These are phyloP conservation scores for Pseudogymnoascus sp. DNA, from an alignment of 2,329 filamentous ascomycete genomes.

Conservation along the genomic window DNA sequence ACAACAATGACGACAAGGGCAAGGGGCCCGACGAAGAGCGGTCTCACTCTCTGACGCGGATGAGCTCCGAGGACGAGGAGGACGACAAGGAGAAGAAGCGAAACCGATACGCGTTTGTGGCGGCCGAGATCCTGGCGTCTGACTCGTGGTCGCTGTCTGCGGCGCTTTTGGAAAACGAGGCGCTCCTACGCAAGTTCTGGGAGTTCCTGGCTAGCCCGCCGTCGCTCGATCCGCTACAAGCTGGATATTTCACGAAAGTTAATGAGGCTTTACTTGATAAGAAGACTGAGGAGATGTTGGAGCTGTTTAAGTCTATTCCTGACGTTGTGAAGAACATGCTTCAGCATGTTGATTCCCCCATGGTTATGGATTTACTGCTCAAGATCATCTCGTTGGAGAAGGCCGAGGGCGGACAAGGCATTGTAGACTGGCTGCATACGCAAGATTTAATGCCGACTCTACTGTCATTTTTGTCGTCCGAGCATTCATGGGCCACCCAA, in stretches of 20 bases:
- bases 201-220: constrained; percentile 75
- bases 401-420: constrained; percentile 79
- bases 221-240: constrained; percentile 84
- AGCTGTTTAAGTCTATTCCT: constrained; percentile 76
- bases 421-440: constrained; percentile 92
- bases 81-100: constrained; percentile 85
- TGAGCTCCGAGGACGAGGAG: constrained; percentile 41
- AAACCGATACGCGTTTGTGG: constrained; percentile 86
- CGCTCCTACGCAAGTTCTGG: constrained; percentile 80
- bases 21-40: constrained; percentile 32
- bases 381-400: constrained; percentile 97
- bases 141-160: constrained; percentile 97
- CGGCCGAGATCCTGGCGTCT: constrained; percentile 86
- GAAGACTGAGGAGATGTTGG: constrained; percentile 96
- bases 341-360: constrained; percentile 90
- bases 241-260: constrained; percentile 97
- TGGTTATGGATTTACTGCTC: constrained; percentile 94
- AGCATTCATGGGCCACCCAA: constrained; percentile 83
- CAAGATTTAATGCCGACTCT: constrained; percentile 82
- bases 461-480: constrained; percentile 75
- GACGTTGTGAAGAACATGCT: constrained; percentile 77
- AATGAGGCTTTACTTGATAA: constrained; percentile 97
- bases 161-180: constrained; percentile 76
- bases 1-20: constrained; percentile 39
- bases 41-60: constrained; percentile 44